Percentiles rank a stretch among this genome's conserved stretches.
Evolutionary conservation across 2,329 filamentous ascomycete genomes (phyloP).

Genomic region (Ophiostoma novo-ulmi): DNA sequence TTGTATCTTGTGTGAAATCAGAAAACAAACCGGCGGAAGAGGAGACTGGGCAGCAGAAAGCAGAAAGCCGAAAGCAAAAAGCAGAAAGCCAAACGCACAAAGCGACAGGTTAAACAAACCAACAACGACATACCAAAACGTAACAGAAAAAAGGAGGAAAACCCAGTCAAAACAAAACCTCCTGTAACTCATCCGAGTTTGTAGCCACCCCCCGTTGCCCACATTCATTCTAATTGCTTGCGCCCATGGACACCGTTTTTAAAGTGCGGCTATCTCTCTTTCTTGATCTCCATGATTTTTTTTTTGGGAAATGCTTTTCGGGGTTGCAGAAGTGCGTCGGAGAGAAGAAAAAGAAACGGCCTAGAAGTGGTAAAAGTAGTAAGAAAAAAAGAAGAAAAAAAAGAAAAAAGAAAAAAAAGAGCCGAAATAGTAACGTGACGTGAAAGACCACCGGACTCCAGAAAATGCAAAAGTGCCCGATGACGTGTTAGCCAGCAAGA

Average conservation of each 20-base stretch:
- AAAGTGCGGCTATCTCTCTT: not conserved
- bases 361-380: not conserved
- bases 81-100: not conserved
- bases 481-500: not conserved
- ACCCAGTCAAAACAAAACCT: constrained; percentile 13
- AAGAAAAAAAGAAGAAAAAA: constrained; percentile 11
- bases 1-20: not conserved
- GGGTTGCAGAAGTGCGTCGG: constrained; percentile 4
- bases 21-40: constrained; percentile 2
- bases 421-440: not conserved
- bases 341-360: constrained; percentile 7
- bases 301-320: constrained; percentile 1
- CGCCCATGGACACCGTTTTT: constrained; percentile 20
- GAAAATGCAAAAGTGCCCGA: constrained; percentile 14
- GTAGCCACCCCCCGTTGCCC: constrained; percentile 19
- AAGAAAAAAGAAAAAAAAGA: not conserved
- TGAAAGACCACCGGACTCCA: constrained; percentile 13
- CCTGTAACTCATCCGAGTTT: constrained; percentile 19
- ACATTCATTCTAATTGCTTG: constrained; percentile 21
- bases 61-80: not conserved
- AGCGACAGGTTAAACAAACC: constrained; percentile 7
- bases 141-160: constrained; percentile 3
- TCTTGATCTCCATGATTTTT: constrained; percentile 4
- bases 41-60: not conserved
- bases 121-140: constrained; percentile 12